These are phyloP conservation scores for Pythium graminicola DNA, from an alignment of 352 stramenopile genomes.

Conservation along the genomic window DNA sequence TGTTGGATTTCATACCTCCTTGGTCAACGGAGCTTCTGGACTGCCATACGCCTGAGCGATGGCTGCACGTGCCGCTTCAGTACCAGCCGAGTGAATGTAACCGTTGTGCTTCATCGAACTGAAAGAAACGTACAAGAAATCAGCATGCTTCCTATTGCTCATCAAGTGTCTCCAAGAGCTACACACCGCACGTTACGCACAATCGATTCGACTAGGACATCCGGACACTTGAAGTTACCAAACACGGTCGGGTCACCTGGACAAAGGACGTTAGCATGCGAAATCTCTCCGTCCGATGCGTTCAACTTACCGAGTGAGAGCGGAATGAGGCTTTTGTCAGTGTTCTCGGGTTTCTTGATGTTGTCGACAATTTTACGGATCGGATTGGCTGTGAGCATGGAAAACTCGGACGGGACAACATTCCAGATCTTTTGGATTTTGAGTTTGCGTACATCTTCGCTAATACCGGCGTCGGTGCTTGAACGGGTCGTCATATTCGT, in stretches of 20 bases:
- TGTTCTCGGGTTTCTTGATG: slow-evolving; percentile 86
- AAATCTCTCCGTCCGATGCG: no score
- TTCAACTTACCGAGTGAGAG: slow-evolving; percentile 76
- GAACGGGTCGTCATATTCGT: slow-evolving; percentile 42
- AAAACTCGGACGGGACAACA: slow-evolving; percentile 61
- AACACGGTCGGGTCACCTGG: slow-evolving; percentile 92
- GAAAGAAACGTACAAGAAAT: background rate
- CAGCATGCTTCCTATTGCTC: background rate
- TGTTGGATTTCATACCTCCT: slow-evolving; percentile 38
- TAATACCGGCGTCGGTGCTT: slow-evolving; percentile 25
- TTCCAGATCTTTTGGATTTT: slow-evolving; percentile 58
- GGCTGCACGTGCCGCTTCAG: slow-evolving; percentile 69
- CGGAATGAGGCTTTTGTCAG: slow-evolving; percentile 89
- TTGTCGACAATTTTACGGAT: slow-evolving; percentile 94
- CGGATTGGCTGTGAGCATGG: slow-evolving; percentile 79
- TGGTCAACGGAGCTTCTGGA: slow-evolving; percentile 46
- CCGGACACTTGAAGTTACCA: slow-evolving; percentile 88
- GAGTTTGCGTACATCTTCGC: slow-evolving; percentile 26
- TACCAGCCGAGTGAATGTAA: slow-evolving; percentile 91
- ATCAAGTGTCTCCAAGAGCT: background rate
- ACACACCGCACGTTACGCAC: slow-evolving; percentile 53
- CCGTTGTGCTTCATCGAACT: slow-evolving; percentile 85
- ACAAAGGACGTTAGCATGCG: no score
- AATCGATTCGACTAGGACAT: slow-evolving; percentile 77
- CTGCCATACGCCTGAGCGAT: slow-evolving; percentile 85